Evolutionary conservation across 2,329 filamentous ascomycete genomes (phyloP), one percentile per base, ranked within the genome.

Genomic region (Aspergillus ruber): DNA sequence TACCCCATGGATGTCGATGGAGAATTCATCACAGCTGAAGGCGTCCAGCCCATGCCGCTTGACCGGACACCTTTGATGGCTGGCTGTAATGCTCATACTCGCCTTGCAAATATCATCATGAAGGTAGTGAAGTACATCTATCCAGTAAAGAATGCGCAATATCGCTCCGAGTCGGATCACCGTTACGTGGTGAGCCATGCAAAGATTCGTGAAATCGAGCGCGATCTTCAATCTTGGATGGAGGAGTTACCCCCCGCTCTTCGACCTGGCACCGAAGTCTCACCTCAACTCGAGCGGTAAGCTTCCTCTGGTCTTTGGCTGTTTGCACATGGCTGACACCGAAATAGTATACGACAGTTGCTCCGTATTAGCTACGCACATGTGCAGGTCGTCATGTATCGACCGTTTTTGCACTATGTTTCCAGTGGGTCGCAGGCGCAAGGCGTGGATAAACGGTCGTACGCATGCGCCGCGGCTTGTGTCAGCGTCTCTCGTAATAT

Each of bases 261-360:
- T 68, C 84, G 86, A 51, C 90, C 90, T 1, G 89, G 88, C 51
- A 80, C 84, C 0, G 88, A 93, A 44, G 86, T 84, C 0, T 77
- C 84, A 1, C 79, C 84, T 29, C 83, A 90, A 59, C 79, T 90
- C 20, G 80, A 90, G 57, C 79, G 88, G 88, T 88, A 78, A 73
- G 80, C 43, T 45, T 44, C 23, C 46, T 45, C 50, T 45, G 36
- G 25, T 23, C 39, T 20, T 20, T 23, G 23, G 21, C 15, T 29
- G 15, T 42, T 35, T 20, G 40, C 43, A 50, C 56, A 45, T 50
- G 13, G 20, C 13, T 21, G 21, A 44, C 36, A 20, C 9, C 12
- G 10, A 27, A 25, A 3, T 50, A 80, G 80, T 50, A 72, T 75
- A 53, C 74, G 82, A 57, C 80, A 84, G 59, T 67, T 83, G 29